These are phyloP conservation scores for Rauvolfia tetraphylla DNA, from an alignment of 257 asterid species.

Conservation along the genomic window DNA sequence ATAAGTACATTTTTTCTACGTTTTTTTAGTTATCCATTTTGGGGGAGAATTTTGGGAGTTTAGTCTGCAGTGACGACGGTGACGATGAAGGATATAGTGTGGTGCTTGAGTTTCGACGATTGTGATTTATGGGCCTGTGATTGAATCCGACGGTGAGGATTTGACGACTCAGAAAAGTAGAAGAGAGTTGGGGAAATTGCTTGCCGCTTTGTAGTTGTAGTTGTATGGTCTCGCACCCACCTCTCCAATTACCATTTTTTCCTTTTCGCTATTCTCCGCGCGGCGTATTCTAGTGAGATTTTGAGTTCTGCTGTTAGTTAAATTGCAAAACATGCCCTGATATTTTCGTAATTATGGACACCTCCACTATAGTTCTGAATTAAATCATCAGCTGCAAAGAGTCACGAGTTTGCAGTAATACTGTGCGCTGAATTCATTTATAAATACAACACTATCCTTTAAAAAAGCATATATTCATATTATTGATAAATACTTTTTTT, in stretches of 20 bases:
- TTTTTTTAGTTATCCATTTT: neutral
- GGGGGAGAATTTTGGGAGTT: neutral
- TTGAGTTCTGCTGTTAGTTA: neutral
- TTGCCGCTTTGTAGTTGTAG: neutral
- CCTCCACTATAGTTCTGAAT: neutral
- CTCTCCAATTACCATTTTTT: no score
- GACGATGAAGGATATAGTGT: slow-evolving; percentile 8
- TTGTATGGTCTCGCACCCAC: no score
- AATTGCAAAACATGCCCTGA: neutral
- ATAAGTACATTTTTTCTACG: neutral
- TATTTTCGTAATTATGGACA: neutral
- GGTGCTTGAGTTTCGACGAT: neutral
- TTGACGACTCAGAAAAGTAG: neutral
- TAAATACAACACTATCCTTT: no score
- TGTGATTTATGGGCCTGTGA: neutral
- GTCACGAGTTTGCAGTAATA: no score
- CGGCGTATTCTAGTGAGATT: neutral
- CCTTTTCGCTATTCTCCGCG: neutral
- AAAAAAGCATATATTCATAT: no score
- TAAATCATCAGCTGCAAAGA: no score
- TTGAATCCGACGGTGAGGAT: slow-evolving; percentile 10
- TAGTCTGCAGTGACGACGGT: slow-evolving; percentile 5
- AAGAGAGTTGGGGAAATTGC: neutral
- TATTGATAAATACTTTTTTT: no score
- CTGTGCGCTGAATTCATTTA: no score